Evolutionary conservation across 495 filamentous ascomycete species (phyloP), one percentile per base, ranked within the genome.

Genomic region (Penicillium turbatum): DNA sequence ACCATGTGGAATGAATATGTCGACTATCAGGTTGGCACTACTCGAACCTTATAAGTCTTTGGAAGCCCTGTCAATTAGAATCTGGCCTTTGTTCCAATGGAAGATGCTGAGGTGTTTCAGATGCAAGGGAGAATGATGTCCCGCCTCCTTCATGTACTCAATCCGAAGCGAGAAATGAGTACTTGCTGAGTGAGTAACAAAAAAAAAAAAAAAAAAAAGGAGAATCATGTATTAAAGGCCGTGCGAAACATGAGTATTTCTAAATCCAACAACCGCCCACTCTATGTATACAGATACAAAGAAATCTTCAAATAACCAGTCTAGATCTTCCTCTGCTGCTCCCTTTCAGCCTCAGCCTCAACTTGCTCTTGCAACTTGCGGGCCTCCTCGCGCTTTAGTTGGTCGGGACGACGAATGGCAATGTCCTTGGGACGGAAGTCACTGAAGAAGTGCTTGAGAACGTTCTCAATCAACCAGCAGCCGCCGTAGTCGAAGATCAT

Each of bases 401-500:
- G 93, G 66, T 97, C 93, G 13, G 85, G 82, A 41, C 93, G 76
- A 57, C 93, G 82, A 19, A 85, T 71, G 12, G 93, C 95, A 63
- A 99, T 97, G 67, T 97, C 95, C 68, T 95, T 92, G 5, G 93
- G 92, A 50, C 81, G 84, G 74, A 88, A 95, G 67, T 99, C 93
- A 65, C 89, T 95, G 67, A 97, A 99, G 16, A 86, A 59, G 29
- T 64, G 66, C 80, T 99, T 97, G 54, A 99, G 75, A 2, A 84
- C 84, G 57, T 90, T 85, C 77, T 99, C 93, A 55, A 97, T 85
- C 17, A 89, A 41, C 77, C 84, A 99, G 75, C 95, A 97, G 10
- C 85, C 91, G 15, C 74, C 81, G 62, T 90, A 99, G 71, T 99
- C 93, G 16, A 96, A 56, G 27, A 89, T 67, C 93, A 99, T 99